Conservation (phyloP, 192 early-diverging fungal species). For the Physocladia obscura region DNA sequence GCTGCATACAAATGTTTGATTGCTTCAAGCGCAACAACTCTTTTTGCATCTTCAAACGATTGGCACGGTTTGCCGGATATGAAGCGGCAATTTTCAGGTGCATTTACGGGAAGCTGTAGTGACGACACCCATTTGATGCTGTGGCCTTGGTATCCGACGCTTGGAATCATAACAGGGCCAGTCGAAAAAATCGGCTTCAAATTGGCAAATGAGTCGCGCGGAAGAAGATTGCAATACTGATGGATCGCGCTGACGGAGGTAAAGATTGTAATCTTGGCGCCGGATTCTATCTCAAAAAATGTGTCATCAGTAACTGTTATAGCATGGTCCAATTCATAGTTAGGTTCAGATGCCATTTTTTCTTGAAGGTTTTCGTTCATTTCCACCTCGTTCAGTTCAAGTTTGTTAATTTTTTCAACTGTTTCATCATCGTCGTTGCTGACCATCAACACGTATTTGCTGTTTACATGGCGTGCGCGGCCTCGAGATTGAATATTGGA, state of each 20-base stretch:
- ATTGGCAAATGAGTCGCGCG: slow-evolving; percentile 53
- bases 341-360: not conserved
- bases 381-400: slow-evolving; percentile 25
- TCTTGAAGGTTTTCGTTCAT: slow-evolving; percentile 20
- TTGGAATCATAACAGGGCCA: not conserved
- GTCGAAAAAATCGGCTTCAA: slow-evolving; percentile 57
- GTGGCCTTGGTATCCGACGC: not conserved
- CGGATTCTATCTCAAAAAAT: slow-evolving; percentile 40
- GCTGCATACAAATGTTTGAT: slow-evolving; percentile 68
- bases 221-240: slow-evolving; percentile 73
- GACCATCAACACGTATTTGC: slow-evolving; percentile 68
- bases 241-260: slow-evolving; percentile 65
- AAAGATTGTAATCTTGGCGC: slow-evolving; percentile 70
- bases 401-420: slow-evolving; percentile 14
- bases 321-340: not conserved
- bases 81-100: slow-evolving; percentile 18
- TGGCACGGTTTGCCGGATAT: slow-evolving; percentile 31
- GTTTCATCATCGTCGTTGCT: slow-evolving; percentile 32
- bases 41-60: slow-evolving; percentile 67
- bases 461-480: slow-evolving; percentile 71
- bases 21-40: slow-evolving; percentile 66
- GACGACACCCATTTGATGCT: slow-evolving; percentile 13
- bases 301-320: not conserved
- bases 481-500: slow-evolving; percentile 85
- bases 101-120: slow-evolving; percentile 30